Conservation (phyloP, 257 asterid genomes). For the Nicotiana otophora region DNA sequence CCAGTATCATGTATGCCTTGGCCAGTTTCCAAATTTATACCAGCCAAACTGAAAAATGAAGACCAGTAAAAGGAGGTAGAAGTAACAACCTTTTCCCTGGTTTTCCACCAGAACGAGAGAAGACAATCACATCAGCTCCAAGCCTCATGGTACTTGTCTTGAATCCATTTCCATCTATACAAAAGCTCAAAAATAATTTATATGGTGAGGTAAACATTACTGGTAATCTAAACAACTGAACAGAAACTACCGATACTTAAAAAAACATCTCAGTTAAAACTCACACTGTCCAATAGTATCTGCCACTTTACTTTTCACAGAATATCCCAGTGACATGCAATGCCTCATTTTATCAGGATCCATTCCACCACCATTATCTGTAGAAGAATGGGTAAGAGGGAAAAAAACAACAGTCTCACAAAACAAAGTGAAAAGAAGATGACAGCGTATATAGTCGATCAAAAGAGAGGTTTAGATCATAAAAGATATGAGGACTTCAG, state of each 20-base stretch:
- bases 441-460: background rate
- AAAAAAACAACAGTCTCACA: background rate
- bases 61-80: background rate
- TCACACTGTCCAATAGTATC: slow-evolving; percentile 96
- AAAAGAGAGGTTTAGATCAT: background rate
- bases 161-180: slow-evolving; percentile 93
- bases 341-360: slow-evolving; percentile 83
- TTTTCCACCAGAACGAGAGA: slow-evolving; percentile 65
- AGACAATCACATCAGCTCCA: slow-evolving; percentile 97
- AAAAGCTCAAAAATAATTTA: slow-evolving; percentile 17
- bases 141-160: slow-evolving; percentile 99
- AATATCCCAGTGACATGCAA: slow-evolving; percentile 97
- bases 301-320: slow-evolving; percentile 72
- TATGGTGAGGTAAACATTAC: slow-evolving; percentile 6
- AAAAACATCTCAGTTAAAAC: slow-evolving; percentile 10
- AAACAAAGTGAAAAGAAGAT: background rate
- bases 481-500: background rate
- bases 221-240: background rate
- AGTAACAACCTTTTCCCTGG: slow-evolving; percentile 55
- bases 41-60: background rate
- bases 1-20: background rate
- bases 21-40: background rate
- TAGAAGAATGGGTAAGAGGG: background rate
- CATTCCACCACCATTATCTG: slow-evolving; percentile 98
- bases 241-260: background rate